Evolutionary conservation across 2,329 filamentous ascomycete species (phyloP).

Genomic region (Neurospora sp.): DNA sequence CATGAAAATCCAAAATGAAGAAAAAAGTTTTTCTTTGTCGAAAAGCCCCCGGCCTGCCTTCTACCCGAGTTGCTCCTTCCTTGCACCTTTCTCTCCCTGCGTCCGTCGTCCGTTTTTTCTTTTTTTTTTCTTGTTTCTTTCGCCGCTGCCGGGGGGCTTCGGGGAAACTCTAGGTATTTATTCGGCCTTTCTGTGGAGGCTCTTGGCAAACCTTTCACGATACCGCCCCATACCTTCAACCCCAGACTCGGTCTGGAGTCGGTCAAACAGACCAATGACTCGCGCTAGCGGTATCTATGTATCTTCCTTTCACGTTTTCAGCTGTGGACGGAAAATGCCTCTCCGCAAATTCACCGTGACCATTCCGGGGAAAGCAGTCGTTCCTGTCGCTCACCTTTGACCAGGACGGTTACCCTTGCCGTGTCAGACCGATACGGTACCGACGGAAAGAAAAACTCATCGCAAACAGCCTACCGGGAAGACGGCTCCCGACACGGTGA

Average conservation of each 20-base stretch:
- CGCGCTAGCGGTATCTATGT: not conserved
- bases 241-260: constrained; percentile 3
- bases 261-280: not conserved
- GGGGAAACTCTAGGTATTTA: not conserved
- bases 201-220: not conserved
- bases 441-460: not conserved
- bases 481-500: not conserved
- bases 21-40: not conserved
- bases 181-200: constrained; percentile 11
- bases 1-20: not conserved
- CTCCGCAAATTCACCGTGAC: not conserved
- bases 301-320: not conserved
- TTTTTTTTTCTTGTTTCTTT: constrained; percentile 1
- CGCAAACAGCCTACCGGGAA: not conserved
- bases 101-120: not conserved
- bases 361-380: not conserved
- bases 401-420: not conserved
- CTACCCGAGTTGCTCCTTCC: not conserved
- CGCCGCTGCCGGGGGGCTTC: not conserved
- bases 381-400: not conserved
- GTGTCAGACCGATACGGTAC: not conserved
- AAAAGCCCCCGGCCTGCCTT: not conserved
- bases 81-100: not conserved
- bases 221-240: constrained; percentile 1
- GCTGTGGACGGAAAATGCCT: not conserved